These are phyloP conservation scores for Crithidia thermophila DNA, from an alignment of 208 protist genomes.

Conservation along the genomic window DNA sequence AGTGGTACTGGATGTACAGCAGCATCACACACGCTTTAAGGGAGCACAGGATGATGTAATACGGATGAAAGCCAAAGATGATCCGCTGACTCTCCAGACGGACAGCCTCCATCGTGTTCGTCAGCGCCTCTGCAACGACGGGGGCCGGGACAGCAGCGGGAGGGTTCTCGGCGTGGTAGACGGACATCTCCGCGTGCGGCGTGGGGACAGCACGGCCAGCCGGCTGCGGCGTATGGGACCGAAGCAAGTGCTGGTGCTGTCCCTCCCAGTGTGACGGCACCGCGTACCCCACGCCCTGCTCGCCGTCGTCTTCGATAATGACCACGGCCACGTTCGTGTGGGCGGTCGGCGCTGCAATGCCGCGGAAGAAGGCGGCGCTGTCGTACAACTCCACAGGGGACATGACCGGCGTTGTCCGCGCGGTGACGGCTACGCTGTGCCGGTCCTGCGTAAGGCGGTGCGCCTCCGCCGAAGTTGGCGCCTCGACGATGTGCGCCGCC, in stretches of 20 bases:
- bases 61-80: conserved; percentile 51
- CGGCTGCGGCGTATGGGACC: no score
- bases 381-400: conserved; percentile 23
- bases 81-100: conserved; percentile 47
- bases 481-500: conserved; percentile 39
- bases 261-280: no score
- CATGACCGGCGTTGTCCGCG: not conserved
- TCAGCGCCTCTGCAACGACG: conserved; percentile 42
- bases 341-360: conserved; percentile 11
- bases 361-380: conserved; percentile 34
- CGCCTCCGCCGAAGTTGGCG: conserved; percentile 17
- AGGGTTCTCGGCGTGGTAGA: conserved; percentile 23
- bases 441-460: conserved; percentile 22
- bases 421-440: conserved; percentile 16
- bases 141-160: conserved; percentile 45
- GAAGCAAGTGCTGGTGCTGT: no score
- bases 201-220: not conserved
- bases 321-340: not conserved
- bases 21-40: conserved; percentile 58
- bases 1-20: conserved; percentile 66
- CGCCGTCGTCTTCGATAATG: no score
- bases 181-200: not conserved
- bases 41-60: conserved; percentile 62
- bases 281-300: no score
- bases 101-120: conserved; percentile 40